A percentile compares a stretch with the other conserved stretches of the same genome.
Conservation (phyloP, 306 rosid species). For the Comarum palustre region DNA sequence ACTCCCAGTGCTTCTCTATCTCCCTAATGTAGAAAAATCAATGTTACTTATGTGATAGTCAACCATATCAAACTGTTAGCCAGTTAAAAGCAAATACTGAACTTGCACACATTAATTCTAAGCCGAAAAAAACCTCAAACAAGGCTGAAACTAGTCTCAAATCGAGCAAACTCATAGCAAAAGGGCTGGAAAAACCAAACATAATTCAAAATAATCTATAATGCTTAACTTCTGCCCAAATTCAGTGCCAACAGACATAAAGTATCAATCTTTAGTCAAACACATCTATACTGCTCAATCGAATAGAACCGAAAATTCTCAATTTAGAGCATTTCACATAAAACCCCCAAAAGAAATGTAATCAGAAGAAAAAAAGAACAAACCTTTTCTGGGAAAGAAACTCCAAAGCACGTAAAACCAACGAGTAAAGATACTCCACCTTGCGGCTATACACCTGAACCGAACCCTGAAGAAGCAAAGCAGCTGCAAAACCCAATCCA, state of each 20-base stretch:
- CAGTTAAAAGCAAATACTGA: background rate
- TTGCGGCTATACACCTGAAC: slow-evolving; percentile 93
- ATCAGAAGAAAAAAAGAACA: slow-evolving; percentile 2
- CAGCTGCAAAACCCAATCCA: slow-evolving; percentile 57
- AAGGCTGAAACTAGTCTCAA: background rate
- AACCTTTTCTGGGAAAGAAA: slow-evolving; percentile 92
- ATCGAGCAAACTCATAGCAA: background rate
- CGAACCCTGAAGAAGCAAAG: slow-evolving; percentile 89
- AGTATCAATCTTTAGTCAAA: slow-evolving; percentile 18
- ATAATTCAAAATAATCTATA: background rate
- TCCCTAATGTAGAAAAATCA: background rate
- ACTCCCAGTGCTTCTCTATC: background rate
- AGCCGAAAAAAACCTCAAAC: background rate
- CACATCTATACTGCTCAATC: background rate
- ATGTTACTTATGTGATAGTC: background rate
- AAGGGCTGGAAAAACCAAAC: background rate
- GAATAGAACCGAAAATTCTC: background rate
- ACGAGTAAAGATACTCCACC: slow-evolving; percentile 79
- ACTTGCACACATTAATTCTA: background rate
- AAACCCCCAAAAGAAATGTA: background rate
- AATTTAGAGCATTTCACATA: background rate
- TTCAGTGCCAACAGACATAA: background rate
- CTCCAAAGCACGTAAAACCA: slow-evolving; percentile 90
- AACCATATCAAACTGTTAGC: background rate
- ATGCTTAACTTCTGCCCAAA: background rate